Evolutionary conservation across 129 eudicot species (phyloP).

Genomic region (Deinandra increscens): DNA sequence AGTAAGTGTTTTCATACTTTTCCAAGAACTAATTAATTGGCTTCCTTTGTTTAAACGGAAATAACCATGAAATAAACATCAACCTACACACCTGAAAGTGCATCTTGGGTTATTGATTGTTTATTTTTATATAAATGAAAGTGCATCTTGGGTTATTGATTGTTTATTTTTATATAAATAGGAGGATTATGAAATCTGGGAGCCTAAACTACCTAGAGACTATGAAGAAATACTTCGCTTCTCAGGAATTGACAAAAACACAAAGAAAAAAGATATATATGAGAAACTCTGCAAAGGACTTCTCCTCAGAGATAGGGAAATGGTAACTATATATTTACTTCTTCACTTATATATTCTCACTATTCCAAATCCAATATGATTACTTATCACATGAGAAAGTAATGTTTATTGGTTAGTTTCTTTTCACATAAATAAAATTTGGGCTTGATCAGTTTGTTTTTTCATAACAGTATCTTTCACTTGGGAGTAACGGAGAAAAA

Average conservation of each 20-base stretch:
- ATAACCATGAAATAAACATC: too few species aligned
- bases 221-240: not conserved
- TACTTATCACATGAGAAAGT: too few species aligned
- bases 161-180: not conserved
- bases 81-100: too few species aligned
- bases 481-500: not conserved
- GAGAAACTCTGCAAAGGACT: constrained; percentile 4
- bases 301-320: not conserved
- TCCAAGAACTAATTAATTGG: too few species aligned
- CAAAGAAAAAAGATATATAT: constrained; percentile 11
- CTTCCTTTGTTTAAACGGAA: too few species aligned
- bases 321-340: constrained; percentile 7
- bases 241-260: not conserved
- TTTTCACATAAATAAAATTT: not conserved
- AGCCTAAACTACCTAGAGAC: constrained; percentile 9
- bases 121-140: too few species aligned
- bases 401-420: too few species aligned
- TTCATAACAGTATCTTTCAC: not conserved
- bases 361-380: too few species aligned
- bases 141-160: too few species aligned
- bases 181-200: constrained; percentile 10
- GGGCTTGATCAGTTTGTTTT: not conserved
- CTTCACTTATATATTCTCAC: too few species aligned
- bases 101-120: too few species aligned
- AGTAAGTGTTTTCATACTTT: not conserved